Evolutionary conservation across 257 asterid species (phyloP), one percentile per base, ranked within the genome.

Genomic region (Ilex asprella): DNA sequence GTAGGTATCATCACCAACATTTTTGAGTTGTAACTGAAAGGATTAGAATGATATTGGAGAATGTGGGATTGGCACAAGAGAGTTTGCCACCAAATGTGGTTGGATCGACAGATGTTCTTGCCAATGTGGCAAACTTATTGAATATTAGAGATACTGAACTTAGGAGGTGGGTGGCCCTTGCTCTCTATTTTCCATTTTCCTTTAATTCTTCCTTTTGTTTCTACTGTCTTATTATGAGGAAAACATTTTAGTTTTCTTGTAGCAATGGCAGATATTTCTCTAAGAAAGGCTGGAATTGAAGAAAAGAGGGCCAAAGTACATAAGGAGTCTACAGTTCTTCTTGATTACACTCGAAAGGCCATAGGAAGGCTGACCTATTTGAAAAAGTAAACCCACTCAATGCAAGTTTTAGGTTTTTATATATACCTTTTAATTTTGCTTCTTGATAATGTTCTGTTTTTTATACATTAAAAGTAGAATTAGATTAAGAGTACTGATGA

Each of bases 261-360:
- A 73, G 97, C 97, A 72, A 84, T 85, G 85, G 94, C 95, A 1
- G 97, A 93, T 80, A 79, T 87, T 16, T 93, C 94, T 56, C 79
- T 89, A 62, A 81, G 96, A 73, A 93, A 86, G 81, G 89, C 97
- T 56, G 80, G 88, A n/a, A 95, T 93, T 0, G 99, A 89, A 78
- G 99, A 89, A 76, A 93, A 89, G 83, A 85, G 94, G 66, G 80
- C 85, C 16, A 88, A 84, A 82, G 96, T 87, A 75, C 94, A n/a
- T n/a, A n/a, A n/a, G n/a, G 99, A 85, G 65, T 89, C 97, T 44
- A 89, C 87, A 75, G 96, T 81, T 67, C 94, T 89, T 67, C 97
- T 93, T 41, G 97, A 89, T 70, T 93, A 89, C 73, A 89, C 94
- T 64, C 91, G 99, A 51, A 93, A 93, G 73, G 99, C 99, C 32